Evolutionary conservation across 2,329 filamentous ascomycete species (phyloP).

Genomic region (Sclerotinia minor): DNA sequence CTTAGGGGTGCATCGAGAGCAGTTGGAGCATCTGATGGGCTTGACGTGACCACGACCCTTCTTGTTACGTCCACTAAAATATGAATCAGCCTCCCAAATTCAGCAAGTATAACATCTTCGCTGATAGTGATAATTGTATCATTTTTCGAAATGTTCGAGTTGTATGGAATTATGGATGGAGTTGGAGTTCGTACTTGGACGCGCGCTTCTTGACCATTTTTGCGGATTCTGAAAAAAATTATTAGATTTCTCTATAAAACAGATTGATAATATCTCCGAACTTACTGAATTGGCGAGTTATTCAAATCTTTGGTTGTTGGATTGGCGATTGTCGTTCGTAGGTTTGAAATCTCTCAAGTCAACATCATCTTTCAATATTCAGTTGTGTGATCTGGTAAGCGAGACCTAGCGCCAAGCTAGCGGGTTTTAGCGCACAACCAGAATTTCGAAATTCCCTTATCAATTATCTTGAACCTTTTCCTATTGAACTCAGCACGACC

Average conservation of each 20-base stretch:
- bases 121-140: conserved; percentile 14
- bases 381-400: conserved; percentile 26
- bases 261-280: neutral
- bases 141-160: conserved; percentile 17
- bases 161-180: neutral
- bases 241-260: conserved; percentile 10
- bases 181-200: conserved; percentile 55
- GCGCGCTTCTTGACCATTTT: conserved; percentile 74
- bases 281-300: conserved; percentile 32
- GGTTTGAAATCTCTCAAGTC: conserved; percentile 8
- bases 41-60: conserved; percentile 99
- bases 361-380: conserved; percentile 17
- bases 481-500: conserved; percentile 20
- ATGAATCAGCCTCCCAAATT: conserved; percentile 18
- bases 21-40: conserved; percentile 93
- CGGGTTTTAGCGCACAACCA: conserved; percentile 20
- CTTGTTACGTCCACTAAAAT: conserved; percentile 92
- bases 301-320: conserved; percentile 30
- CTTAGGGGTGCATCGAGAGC: conserved; percentile 71
- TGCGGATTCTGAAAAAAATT: conserved; percentile 51
- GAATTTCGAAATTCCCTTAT: conserved; percentile 14
- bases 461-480: conserved; percentile 24
- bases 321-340: conserved; percentile 24
- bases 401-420: conserved; percentile 22
- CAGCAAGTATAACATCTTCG: neutral